Evolutionary conservation across 2,329 filamentous ascomycete genomes (phyloP).

Genomic region (Hypoxylon sp.): DNA sequence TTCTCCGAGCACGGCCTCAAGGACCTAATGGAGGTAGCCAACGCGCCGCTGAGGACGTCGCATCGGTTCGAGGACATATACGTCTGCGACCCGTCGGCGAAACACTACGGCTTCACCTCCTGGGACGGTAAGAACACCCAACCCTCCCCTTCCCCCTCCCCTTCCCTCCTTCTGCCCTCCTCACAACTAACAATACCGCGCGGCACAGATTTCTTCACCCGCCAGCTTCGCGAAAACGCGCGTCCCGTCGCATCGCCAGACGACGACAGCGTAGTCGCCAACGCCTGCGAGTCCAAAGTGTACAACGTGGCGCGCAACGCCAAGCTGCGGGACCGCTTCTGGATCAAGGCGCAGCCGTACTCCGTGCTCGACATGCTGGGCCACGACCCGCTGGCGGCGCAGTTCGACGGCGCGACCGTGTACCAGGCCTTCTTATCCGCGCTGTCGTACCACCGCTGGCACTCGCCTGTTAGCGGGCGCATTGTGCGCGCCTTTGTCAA

Average conservation of each 20-base stretch:
- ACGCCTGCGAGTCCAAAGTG: constrained; percentile 70
- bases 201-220: constrained; percentile 68
- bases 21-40: constrained; percentile 68
- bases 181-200: neutral
- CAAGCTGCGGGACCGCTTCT: constrained; percentile 67
- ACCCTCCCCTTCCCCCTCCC: no score
- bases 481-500: constrained; percentile 66
- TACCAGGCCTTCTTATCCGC: constrained; percentile 74
- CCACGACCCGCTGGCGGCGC: constrained; percentile 60
- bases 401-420: constrained; percentile 69
- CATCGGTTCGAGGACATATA: constrained; percentile 73
- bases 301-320: constrained; percentile 58
- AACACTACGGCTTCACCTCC: constrained; percentile 69
- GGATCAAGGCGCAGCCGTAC: constrained; percentile 73
- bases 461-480: constrained; percentile 69
- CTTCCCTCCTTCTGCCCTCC: neutral
- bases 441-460: constrained; percentile 74
- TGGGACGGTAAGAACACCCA: constrained; percentile 65
- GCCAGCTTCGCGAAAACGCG: constrained; percentile 61
- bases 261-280: constrained; percentile 66
- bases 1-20: constrained; percentile 65
- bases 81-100: constrained; percentile 68
- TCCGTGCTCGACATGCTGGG: constrained; percentile 68
- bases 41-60: constrained; percentile 59
- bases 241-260: constrained; percentile 65